Evolutionary conservation across 1,284 basidiomycete genomes (phyloP), one percentile per base, ranked within the genome.

Genomic region (Leccinum ponderosum): DNA sequence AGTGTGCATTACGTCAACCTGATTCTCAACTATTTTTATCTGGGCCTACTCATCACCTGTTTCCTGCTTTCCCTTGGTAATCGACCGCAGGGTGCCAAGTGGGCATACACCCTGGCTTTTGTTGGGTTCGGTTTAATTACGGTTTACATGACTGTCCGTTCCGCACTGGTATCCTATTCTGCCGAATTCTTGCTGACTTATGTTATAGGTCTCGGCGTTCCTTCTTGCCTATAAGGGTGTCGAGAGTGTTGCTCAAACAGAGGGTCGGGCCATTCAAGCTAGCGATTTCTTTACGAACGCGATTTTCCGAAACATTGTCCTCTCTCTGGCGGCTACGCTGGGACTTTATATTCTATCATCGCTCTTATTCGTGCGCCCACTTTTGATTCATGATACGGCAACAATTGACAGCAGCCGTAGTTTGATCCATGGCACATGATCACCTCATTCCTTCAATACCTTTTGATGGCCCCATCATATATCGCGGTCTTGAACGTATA

Each of bases 51-150:
- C 58, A 85, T 96, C 64, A 86, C 91, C 78, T 97, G 95, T 73
- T 98, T 97, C 80, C 82, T 98, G 54, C 84, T 98, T 8, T 82
- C 94, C 1, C 80, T 98, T 59, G 97, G 97, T 2, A 98, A 98
- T 73, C 79, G 95, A 44, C 96, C 97, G 3, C 93, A 95, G 69
- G 95, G 96, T 44, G 84, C 88, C 2, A 93, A 92, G 71, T 87
- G 87, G 81, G 85, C 85, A 7, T 97, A 95, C 73, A 95, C 92
- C 1, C 68, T 84, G 8, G 89, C 92, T 39, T 88, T 96, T 69
- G 69, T 95, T 39, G 93, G 93, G 0, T 97, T 95, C 75, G 93
- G 82, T 3, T 14, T 94, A n/a, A 87, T 97, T 63, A 97, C 94
- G 33, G 74, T 94, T 11, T 97, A 97, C 73, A 97, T 97, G 95